phyloP scores from a whole-genome alignment of 2,329 filamentous ascomycete species.

The Fusarium multiceps region DNA sequence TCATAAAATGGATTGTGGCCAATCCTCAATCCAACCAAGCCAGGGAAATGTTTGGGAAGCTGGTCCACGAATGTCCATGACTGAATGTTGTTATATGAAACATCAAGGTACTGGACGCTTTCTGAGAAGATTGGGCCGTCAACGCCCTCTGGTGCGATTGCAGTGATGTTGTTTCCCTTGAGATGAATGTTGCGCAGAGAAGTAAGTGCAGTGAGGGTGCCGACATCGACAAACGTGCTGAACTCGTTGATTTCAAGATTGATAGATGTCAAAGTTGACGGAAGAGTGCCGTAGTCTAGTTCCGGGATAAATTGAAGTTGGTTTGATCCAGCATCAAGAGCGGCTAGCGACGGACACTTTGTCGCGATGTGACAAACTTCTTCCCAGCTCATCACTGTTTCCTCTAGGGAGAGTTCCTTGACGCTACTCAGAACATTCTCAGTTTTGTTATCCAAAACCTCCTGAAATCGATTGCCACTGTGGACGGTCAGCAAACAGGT shows the following conservation, averaged over 20 bases:
- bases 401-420: constrained; percentile 71
- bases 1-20: constrained; percentile 88
- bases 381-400: constrained; percentile 74
- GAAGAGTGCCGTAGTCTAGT: constrained; percentile 54
- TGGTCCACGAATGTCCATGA: constrained; percentile 80
- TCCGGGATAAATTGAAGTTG: constrained; percentile 64
- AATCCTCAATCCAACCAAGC: constrained; percentile 79
- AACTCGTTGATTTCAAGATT: constrained; percentile 81
- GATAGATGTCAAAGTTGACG: constrained; percentile 68
- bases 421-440: constrained; percentile 61
- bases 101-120: constrained; percentile 72
- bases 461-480: constrained; percentile 79
- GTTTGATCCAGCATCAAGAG: constrained; percentile 67
- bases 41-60: constrained; percentile 75
- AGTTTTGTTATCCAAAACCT: constrained; percentile 53
- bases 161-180: constrained; percentile 78
- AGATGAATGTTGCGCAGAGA: constrained; percentile 72
- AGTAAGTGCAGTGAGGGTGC: constrained; percentile 62
- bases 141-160: constrained; percentile 48
- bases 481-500: constrained; percentile 27
- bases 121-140: constrained; percentile 61
- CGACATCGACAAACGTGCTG: constrained; percentile 66
- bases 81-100: constrained; percentile 77
- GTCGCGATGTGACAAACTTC: constrained; percentile 67
- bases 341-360: constrained; percentile 64